phyloP scores from a whole-genome alignment of 495 filamentous ascomycete species.

The Podospora tetraspora region DNA sequence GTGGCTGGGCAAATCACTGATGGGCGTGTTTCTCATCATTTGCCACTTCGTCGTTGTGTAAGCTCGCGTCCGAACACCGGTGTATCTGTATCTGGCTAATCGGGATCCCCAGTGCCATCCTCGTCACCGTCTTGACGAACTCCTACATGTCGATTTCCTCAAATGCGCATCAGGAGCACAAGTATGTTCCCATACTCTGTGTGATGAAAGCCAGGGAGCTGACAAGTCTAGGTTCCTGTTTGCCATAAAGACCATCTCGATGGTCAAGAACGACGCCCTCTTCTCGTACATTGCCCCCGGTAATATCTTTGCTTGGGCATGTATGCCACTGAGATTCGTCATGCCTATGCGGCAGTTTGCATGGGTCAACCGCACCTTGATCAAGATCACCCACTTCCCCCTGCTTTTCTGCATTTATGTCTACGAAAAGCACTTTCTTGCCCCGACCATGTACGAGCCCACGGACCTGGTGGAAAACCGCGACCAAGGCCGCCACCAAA shows the following conservation, averaged over 20 bases:
- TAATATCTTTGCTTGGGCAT: constrained; percentile 81
- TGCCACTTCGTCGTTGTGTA: constrained; percentile 89
- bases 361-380: constrained; percentile 73
- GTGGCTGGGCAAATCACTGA: constrained; percentile 63
- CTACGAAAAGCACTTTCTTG: constrained; percentile 76
- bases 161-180: constrained; percentile 87
- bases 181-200: constrained; percentile 36
- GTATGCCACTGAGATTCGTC: constrained; percentile 71
- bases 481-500: constrained; percentile 33
- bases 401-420: constrained; percentile 77
- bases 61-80: constrained; percentile 6
- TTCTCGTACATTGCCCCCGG: constrained; percentile 88
- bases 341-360: constrained; percentile 77
- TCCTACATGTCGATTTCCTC: constrained; percentile 91
- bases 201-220: not conserved
- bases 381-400: constrained; percentile 86
- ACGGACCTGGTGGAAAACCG: constrained; percentile 61
- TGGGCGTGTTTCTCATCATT: constrained; percentile 81
- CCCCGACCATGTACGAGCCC: constrained; percentile 63
- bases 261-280: constrained; percentile 91
- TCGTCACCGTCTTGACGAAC: constrained; percentile 89
- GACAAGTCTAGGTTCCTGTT: constrained; percentile 60
- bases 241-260: constrained; percentile 87
- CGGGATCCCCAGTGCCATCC: constrained; percentile 53
- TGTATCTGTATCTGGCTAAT: constrained; percentile 2